phyloP scores from a whole-genome alignment of 2,329 filamentous ascomycete species.

The Colletotrichum truncatum region DNA sequence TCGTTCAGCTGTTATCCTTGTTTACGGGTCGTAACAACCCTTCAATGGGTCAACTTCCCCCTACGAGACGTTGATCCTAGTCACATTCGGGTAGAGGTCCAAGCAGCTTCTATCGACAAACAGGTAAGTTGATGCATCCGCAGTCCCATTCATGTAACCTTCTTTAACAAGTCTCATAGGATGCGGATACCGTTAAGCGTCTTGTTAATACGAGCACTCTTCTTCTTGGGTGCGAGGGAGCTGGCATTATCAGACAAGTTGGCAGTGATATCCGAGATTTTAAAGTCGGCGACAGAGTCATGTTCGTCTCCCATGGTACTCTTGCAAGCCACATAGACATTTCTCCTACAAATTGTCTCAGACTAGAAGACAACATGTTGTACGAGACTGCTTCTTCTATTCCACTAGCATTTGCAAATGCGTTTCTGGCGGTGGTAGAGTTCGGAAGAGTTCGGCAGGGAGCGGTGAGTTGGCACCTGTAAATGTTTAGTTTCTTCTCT shows the following conservation, averaged over 20 bases:
- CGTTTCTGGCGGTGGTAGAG: constrained; percentile 40
- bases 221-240: constrained; percentile 7
- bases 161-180: background rate
- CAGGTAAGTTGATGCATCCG: background rate
- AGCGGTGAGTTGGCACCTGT: background rate
- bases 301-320: background rate
- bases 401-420: constrained; percentile 44
- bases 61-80: background rate
- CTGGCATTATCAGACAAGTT: constrained; percentile 1
- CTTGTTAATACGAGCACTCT: background rate
- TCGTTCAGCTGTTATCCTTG: too few species aligned
- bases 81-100: background rate
- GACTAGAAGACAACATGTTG: constrained; percentile 33
- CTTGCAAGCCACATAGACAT: background rate
- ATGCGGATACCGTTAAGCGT: background rate
- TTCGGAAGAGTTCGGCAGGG: constrained; percentile 26
- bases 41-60: background rate
- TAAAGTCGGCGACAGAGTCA: background rate
- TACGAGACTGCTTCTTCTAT: constrained; percentile 46
- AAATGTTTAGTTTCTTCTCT: background rate
- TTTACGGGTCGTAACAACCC: too few species aligned
- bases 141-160: background rate
- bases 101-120: background rate
- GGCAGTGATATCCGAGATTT: constrained; percentile 1
- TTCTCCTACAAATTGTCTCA: background rate